Evolutionary conservation across 148 eudicot genomes (phyloP).

Genomic region (Simmondsia chinensis): DNA sequence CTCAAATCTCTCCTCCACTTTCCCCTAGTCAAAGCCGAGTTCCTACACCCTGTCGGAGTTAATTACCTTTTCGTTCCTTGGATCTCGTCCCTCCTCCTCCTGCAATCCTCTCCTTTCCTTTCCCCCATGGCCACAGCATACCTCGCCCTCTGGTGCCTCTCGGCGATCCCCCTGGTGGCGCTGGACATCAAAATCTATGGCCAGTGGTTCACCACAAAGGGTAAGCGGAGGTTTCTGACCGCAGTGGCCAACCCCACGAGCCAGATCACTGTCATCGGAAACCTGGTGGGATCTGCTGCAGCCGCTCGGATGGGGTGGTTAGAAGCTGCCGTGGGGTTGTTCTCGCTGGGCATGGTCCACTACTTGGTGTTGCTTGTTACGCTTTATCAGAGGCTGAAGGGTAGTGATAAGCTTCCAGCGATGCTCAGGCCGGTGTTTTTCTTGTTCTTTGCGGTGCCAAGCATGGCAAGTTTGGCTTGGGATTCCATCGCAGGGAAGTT

Average conservation of each 20-base stretch:
- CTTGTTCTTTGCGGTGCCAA: conserved; percentile 38
- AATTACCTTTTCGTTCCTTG: conserved; percentile 45
- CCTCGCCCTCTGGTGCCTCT: conserved; percentile 26
- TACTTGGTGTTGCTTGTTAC: conserved; percentile 37
- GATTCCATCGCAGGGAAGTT: conserved; percentile 26
- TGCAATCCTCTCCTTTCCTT: conserved; percentile 22
- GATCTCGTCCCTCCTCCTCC: conserved; percentile 32
- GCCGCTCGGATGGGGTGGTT: conserved; percentile 34
- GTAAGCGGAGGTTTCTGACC: conserved; percentile 23
- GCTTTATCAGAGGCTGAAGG: conserved; percentile 32
- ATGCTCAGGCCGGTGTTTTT: conserved; percentile 34
- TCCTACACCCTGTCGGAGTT: conserved; percentile 25
- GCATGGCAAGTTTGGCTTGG: conserved; percentile 40
- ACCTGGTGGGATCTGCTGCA: conserved; percentile 28
- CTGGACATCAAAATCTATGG: conserved; percentile 44
- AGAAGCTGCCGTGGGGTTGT: conserved; percentile 28
- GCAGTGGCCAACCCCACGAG: conserved; percentile 38
- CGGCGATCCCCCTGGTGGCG: conserved; percentile 20
- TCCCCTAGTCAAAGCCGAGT: conserved; percentile 28
- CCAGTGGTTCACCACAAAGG: conserved; percentile 38
- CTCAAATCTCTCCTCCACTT: conserved; percentile 20
- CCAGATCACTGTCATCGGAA: conserved; percentile 37
- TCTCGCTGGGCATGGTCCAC: conserved; percentile 33
- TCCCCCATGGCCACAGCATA: conserved; percentile 1
- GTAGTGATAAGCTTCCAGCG: conserved; percentile 12